phyloP scores from a whole-genome alignment of 2,329 filamentous ascomycete genomes.

The Seiridium unicorne region DNA sequence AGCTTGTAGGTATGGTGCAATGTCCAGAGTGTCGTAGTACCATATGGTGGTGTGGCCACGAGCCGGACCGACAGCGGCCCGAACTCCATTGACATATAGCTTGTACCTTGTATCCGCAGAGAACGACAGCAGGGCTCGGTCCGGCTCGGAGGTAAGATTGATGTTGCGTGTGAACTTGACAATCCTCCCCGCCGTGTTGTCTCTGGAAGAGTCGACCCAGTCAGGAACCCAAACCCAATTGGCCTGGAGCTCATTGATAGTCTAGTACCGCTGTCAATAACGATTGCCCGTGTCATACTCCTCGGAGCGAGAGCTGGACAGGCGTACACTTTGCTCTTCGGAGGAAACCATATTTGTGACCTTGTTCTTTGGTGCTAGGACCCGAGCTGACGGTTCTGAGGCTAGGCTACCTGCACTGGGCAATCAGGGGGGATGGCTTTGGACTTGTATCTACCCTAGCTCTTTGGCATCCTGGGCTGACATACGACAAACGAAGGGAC shows the following conservation, averaged over 20 bases:
- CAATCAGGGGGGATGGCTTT: neutral
- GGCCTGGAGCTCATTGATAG: constrained; percentile 3
- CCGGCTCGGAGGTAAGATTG: neutral
- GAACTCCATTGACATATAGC: constrained; percentile 1
- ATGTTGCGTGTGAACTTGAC: neutral
- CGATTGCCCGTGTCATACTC: neutral
- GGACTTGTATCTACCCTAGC: neutral
- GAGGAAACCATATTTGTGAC: neutral
- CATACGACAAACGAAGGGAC: neutral
- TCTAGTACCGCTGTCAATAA: neutral
- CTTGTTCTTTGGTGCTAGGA: neutral
- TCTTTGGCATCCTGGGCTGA: neutral
- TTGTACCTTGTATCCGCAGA: constrained; percentile 4
- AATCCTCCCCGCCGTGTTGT: neutral
- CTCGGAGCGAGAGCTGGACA: neutral
- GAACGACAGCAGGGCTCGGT: neutral
- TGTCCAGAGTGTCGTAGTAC: constrained; percentile 4
- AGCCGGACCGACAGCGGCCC: constrained; percentile 3
- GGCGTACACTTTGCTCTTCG: neutral
- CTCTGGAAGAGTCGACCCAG: constrained; percentile 1
- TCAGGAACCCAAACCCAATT: constrained; percentile 7
- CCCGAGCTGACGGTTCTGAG: neutral
- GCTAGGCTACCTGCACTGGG: neutral
- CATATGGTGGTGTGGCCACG: neutral
- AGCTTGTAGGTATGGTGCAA: neutral